These are phyloP conservation scores for Coprinopsis strossmayeri DNA, from an alignment of 768 basidiomycete species.

Conservation along the genomic window DNA sequence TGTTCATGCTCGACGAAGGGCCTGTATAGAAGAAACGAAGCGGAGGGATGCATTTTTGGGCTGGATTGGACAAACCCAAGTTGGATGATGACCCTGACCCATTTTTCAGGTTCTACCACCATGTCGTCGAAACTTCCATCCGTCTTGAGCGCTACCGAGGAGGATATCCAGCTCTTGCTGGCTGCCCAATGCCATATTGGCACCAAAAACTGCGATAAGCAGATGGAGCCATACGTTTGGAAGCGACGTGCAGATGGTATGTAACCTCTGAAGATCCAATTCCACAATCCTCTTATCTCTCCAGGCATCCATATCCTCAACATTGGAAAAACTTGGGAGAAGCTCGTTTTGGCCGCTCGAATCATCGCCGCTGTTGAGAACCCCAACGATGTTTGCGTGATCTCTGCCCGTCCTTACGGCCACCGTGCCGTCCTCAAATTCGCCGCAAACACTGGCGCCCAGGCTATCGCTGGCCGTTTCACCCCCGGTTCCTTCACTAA, in stretches of 20 bases:
- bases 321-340: conserved; percentile 99
- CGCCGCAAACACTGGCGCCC: conserved; percentile 95
- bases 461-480: conserved; percentile 98
- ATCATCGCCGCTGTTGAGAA: conserved; percentile 97
- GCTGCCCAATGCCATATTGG: conserved; percentile 96
- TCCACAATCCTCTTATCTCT: conserved; percentile 12
- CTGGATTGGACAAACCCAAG: conserved; percentile 31
- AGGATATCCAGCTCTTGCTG: conserved; percentile 93
- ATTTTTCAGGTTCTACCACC: conserved; percentile 27
- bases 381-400: conserved; percentile 96
- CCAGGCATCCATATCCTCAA: conserved; percentile 94
- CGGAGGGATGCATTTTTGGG: conserved; percentile 25
- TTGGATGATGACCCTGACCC: conserved; percentile 23
- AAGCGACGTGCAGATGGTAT: conserved; percentile 92
- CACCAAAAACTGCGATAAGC: conserved; percentile 99
- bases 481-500: conserved; percentile 99
- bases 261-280: conserved; percentile 20
- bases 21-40: conserved; percentile 24
- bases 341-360: conserved; percentile 96
- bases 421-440: conserved; percentile 99
- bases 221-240: conserved; percentile 98
- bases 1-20: conserved; percentile 12
- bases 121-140: conserved; percentile 92
- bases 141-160: conserved; percentile 89
- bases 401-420: conserved; percentile 97